Base-by-base conservation (phyloP, 305 asterid species). In the Monarda citriodora region DNA sequence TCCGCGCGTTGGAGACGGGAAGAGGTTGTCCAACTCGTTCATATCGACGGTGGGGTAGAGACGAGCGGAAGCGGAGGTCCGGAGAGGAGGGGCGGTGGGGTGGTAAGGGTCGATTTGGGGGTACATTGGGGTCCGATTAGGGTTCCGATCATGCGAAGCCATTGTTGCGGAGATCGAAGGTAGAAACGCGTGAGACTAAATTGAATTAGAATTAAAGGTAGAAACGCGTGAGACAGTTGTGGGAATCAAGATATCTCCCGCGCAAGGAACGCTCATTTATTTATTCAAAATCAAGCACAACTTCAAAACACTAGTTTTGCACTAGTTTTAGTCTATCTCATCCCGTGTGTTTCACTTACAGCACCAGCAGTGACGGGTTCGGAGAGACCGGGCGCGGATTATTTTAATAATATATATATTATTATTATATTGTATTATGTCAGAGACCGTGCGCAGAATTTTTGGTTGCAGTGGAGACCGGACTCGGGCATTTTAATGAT, bases 41-140 rank as follows among this genome's bases (percentile, higher is more conserved):
- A 61, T 63, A 65, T 86, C 84, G 67, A 90, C 58, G 63, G 73
- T 77, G 63, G 97, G 97, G 71, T 90, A 87, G 64, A 85, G 74
- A 48, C 69, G 58, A 1, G 83, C 22, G 20, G 85, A 63, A 17
- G 79, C 52, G 53, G 73, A 70, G n/a, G 44, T 17, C 15, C 61
- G 56, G 38, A 56, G 68, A 29, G 77, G 70, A 45, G 58, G 69
- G 23, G 82, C 72, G 26, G 72, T 14, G 56, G 68, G 75, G 40
- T 31, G 56, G 65, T 74, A 58, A 7, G 78, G 53, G 46, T 71
- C 77, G 70, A 72, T 66, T 60, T 76, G 74, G 46, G 95, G 95
- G 69, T 91, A 91, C 78, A 85, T 75, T 37, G 79, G 81, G 51
- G 72, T 46, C 54, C 78, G 86, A 56, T 60, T 57, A 20, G 68